Conservation (phyloP, 352 stramenopile species). For the Halophytophthora polymorphica region DNA sequence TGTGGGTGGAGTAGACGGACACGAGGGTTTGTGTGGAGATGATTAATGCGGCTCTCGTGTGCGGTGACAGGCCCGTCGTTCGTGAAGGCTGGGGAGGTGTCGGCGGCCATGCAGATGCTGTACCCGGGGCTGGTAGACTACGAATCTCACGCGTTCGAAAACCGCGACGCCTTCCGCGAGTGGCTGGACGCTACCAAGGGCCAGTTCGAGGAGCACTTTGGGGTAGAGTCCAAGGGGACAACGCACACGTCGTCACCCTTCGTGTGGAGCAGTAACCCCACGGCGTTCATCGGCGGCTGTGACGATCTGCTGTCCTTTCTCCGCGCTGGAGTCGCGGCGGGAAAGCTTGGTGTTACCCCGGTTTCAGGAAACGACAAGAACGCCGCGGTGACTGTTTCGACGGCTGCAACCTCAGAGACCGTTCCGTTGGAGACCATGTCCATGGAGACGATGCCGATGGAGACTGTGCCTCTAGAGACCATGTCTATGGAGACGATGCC, state of each 20-base stretch:
- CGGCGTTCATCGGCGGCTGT: slow-evolving; percentile 62
- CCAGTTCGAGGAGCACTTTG: slow-evolving; percentile 37
- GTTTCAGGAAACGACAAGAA: too few species aligned
- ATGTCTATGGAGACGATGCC: too few species aligned
- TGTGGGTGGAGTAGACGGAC: not conserved
- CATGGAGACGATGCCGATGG: too few species aligned
- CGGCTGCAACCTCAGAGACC: too few species aligned
- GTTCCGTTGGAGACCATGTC: too few species aligned
- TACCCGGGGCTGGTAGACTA: slow-evolving; percentile 50
- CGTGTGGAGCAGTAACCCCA: slow-evolving; percentile 57
- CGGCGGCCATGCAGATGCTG: slow-evolving; percentile 58
- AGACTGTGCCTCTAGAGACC: too few species aligned
- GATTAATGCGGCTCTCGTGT: not conserved
- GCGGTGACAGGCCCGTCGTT: slow-evolving; percentile 37
- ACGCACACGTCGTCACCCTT: slow-evolving; percentile 74
- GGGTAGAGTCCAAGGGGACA: slow-evolving; percentile 31
- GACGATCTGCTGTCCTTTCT: slow-evolving; percentile 66
- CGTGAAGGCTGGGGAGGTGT: slow-evolving; percentile 59
- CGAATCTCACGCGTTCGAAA: slow-evolving; percentile 47
- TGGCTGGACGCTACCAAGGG: slow-evolving; percentile 44
- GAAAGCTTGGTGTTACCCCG: too few species aligned
- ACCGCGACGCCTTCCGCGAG: slow-evolving; percentile 51
- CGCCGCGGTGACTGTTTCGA: too few species aligned
- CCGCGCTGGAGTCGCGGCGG: slow-evolving; percentile 35
- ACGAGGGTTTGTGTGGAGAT: not conserved